phyloP scores from a whole-genome alignment of 2,329 filamentous ascomycete genomes.

The Lithohypha guttulata region DNA sequence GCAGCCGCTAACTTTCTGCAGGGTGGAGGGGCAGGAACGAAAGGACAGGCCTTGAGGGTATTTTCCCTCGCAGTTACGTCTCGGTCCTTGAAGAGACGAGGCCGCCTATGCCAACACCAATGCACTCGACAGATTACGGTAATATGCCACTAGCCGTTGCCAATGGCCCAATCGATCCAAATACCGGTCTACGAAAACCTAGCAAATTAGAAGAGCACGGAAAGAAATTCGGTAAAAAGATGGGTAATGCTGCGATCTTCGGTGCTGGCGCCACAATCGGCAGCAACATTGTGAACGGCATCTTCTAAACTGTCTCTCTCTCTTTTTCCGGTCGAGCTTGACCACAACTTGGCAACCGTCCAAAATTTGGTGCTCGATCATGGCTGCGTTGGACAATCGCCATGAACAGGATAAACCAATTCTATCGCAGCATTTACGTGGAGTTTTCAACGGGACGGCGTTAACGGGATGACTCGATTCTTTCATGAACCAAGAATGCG shows the following conservation, averaged over 20 bases:
- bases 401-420: not conserved
- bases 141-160: conserved; percentile 68
- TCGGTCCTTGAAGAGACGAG: conserved; percentile 51
- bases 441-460: no score
- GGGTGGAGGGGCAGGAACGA: conserved; percentile 76
- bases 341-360: conserved; percentile 1
- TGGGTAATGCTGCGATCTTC: conserved; percentile 54
- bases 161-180: conserved; percentile 33
- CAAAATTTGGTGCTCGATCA: not conserved
- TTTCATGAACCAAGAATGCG: no score
- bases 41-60: conserved; percentile 73
- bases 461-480: no score
- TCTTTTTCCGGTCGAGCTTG: not conserved
- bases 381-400: no score
- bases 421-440: not conserved
- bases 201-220: conserved; percentile 63
- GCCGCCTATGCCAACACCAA: conserved; percentile 30
- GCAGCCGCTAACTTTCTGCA: conserved; percentile 17
- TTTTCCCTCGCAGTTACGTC: conserved; percentile 91
- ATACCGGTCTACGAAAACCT: conserved; percentile 36
- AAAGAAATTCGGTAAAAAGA: conserved; percentile 95
- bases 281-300: conserved; percentile 79
- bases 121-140: conserved; percentile 32
- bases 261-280: conserved; percentile 88
- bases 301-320: conserved; percentile 52